Conservation (phyloP, 2,329 filamentous ascomycete genomes). For the Aspergillus versicolor region DNA sequence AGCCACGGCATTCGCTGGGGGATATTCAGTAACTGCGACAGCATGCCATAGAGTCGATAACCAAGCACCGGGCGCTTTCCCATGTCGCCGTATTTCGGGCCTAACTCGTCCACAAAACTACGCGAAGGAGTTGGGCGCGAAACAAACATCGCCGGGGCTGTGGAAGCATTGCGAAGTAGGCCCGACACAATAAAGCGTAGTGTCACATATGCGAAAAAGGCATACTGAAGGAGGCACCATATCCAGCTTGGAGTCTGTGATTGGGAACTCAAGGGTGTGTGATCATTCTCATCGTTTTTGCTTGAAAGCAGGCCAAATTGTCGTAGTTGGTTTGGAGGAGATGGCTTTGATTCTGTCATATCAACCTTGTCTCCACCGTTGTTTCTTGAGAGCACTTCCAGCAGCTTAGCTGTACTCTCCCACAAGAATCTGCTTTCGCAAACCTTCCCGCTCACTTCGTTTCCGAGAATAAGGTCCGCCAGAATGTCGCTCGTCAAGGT, state of each 20-base stretch:
- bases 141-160: slow-evolving; percentile 51
- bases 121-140: slow-evolving; percentile 24
- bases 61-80: slow-evolving; percentile 64
- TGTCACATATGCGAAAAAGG: slow-evolving; percentile 56
- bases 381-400: slow-evolving; percentile 45
- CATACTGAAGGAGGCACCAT: slow-evolving; percentile 54
- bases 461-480: slow-evolving; percentile 84
- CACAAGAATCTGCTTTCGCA: slow-evolving; percentile 88
- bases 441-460: slow-evolving; percentile 73
- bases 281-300: slow-evolving; percentile 24
- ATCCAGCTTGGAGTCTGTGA: slow-evolving; percentile 40
- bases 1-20: slow-evolving; percentile 89
- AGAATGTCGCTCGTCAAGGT: slow-evolving; percentile 83
- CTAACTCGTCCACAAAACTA: slow-evolving; percentile 28
- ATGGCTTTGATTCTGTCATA: slow-evolving; percentile 33
- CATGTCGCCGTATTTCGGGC: slow-evolving; percentile 30
- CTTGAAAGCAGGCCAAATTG: slow-evolving; percentile 56
- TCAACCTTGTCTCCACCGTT: slow-evolving; percentile 15
- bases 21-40: slow-evolving; percentile 71
- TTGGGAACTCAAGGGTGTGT: slow-evolving; percentile 31
- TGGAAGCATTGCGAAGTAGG: slow-evolving; percentile 65
- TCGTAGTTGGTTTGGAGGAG: slow-evolving; percentile 49
- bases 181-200: slow-evolving; percentile 66
- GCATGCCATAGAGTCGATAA: slow-evolving; percentile 75
- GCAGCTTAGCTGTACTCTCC: slow-evolving; percentile 75